Percentiles rank a stretch among this genome's conserved stretches.
Conservation (phyloP, 768 basidiomycete genomes). For the Lentinula guzmanii region DNA sequence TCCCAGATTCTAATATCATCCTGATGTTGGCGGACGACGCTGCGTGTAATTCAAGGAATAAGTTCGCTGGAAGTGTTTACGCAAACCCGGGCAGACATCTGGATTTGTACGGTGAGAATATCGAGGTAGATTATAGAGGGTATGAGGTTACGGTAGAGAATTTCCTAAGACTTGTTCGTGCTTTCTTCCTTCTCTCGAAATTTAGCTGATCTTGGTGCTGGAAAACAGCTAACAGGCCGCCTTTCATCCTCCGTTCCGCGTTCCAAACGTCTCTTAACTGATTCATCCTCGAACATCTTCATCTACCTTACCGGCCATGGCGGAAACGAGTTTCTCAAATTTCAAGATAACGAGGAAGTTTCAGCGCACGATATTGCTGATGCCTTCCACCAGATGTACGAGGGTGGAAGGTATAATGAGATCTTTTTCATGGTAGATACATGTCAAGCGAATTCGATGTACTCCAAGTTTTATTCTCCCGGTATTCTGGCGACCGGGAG, state of each 20-base stretch:
- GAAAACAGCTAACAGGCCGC: constrained; percentile 41
- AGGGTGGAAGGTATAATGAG: constrained; percentile 93
- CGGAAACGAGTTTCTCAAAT: constrained; percentile 97
- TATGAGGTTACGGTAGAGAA: constrained; percentile 98
- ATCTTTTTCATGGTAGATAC: constrained; percentile 98
- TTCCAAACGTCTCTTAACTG: constrained; percentile 87
- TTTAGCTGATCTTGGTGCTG: neutral
- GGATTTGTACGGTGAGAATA: constrained; percentile 93
- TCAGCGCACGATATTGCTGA: constrained; percentile 97
- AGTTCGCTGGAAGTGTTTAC: constrained; percentile 88
- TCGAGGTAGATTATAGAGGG: constrained; percentile 97
- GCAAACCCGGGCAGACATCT: constrained; percentile 76
- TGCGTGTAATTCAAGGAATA: constrained; percentile 90
- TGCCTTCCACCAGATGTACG: constrained; percentile 98
- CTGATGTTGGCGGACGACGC: constrained; percentile 98
- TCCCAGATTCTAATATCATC: constrained; percentile 98
- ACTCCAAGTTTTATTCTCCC: constrained; percentile 87
- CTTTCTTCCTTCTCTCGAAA: constrained; percentile 31
- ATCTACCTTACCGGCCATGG: constrained; percentile 99
- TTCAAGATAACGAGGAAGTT: constrained; percentile 98
- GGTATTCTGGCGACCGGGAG: constrained; percentile 91
- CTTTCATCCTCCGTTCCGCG: constrained; percentile 80
- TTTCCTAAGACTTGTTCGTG: constrained; percentile 62
- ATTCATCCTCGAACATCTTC: constrained; percentile 89
- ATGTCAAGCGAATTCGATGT: constrained; percentile 96